These are phyloP conservation scores for Camillea tinctor DNA, from an alignment of 2,329 filamentous ascomycete species.

Conservation along the genomic window DNA sequence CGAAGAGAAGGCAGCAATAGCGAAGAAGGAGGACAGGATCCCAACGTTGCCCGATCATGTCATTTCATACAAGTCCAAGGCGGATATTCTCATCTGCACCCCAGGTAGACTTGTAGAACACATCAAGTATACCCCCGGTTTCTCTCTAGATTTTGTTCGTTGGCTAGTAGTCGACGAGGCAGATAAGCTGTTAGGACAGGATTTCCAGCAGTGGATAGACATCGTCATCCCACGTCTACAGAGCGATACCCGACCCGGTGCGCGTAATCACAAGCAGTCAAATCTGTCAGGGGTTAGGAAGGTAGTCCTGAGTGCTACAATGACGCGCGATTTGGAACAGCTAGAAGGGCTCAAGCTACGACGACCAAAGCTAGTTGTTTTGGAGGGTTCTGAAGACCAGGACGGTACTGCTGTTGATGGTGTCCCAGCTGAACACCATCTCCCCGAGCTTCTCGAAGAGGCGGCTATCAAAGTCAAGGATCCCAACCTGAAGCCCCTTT, in stretches of 20 bases:
- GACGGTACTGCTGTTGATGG: slow-evolving; percentile 38
- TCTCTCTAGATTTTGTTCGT: slow-evolving; percentile 72
- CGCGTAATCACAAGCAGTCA: slow-evolving; percentile 53
- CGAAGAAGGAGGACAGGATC: slow-evolving; percentile 28
- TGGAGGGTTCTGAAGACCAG: slow-evolving; percentile 54
- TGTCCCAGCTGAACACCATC: slow-evolving; percentile 43
- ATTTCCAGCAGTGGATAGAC: slow-evolving; percentile 87
- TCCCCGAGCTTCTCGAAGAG: slow-evolving; percentile 66
- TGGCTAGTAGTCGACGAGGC: slow-evolving; percentile 95
- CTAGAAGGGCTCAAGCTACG: slow-evolving; percentile 70
- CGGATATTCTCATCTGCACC: slow-evolving; percentile 88
- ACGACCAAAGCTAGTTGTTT: slow-evolving; percentile 72
- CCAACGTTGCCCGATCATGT: slow-evolving; percentile 59
- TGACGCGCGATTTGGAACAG: slow-evolving; percentile 83
- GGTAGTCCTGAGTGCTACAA: slow-evolving; percentile 85
- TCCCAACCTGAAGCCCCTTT: slow-evolving; percentile 73
- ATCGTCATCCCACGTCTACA: slow-evolving; percentile 65
- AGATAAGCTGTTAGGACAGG: slow-evolving; percentile 86
- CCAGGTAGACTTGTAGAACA: slow-evolving; percentile 92
- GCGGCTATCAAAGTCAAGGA: slow-evolving; percentile 67
- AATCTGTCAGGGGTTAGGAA: slow-evolving; percentile 65
- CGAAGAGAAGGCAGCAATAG: slow-evolving; percentile 29
- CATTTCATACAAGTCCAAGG: slow-evolving; percentile 63
- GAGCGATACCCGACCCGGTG: slow-evolving; percentile 44
- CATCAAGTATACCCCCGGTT: slow-evolving; percentile 78